These are phyloP conservation scores for Phallus indusiatus DNA, from an alignment of 768 basidiomycete species.

Conservation along the genomic window DNA sequence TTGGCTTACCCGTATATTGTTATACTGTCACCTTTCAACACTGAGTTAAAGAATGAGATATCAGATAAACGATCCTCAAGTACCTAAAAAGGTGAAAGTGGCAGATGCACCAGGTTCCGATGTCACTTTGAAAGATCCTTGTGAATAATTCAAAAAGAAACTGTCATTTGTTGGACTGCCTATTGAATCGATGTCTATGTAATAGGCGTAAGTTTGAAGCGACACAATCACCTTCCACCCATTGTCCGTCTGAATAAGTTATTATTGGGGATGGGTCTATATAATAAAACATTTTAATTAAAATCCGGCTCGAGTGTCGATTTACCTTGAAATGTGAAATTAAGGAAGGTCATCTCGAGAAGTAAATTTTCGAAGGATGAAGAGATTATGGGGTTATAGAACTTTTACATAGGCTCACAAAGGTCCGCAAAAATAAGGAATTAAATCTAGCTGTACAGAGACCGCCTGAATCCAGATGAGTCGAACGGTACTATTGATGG, in stretches of 20 bases:
- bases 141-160: not conserved
- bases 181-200: not conserved
- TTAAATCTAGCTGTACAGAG: no score
- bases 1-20: conserved; percentile 1
- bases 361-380: not conserved
- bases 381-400: no score
- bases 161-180: not conserved
- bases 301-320: not conserved
- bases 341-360: not conserved
- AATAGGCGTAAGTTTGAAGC: not conserved
- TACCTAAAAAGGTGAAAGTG: not conserved
- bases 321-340: conserved; percentile 7
- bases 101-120: not conserved
- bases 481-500: no score
- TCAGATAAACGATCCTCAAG: no score
- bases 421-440: no score
- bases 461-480: no score
- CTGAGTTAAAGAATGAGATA: not conserved
- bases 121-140: conserved; percentile 1
- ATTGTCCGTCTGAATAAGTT: not conserved
- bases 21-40: not conserved
- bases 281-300: not conserved
- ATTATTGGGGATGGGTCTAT: conserved; percentile 3
- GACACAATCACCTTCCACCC: not conserved
- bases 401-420: no score